These are phyloP conservation scores for Papilionanthe hybrid DNA, from an alignment of 116 monocot genomes.

Conservation along the genomic window DNA sequence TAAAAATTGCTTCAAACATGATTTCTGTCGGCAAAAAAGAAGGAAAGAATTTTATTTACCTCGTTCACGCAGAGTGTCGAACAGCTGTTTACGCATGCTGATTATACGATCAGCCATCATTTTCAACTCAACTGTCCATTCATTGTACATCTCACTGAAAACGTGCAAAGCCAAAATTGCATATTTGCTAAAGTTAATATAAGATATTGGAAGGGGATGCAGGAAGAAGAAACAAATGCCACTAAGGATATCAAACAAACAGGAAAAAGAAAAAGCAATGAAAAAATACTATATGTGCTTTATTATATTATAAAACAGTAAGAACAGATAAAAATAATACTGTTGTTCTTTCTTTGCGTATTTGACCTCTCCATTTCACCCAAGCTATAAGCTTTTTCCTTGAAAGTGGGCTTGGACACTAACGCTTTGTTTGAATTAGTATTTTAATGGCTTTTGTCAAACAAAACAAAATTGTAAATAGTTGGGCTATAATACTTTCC, in stretches of 20 bases:
- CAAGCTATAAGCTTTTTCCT: not conserved
- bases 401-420: not conserved
- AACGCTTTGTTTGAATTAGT: too few species aligned
- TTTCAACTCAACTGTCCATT: constrained; percentile 95
- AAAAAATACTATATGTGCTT: not conserved
- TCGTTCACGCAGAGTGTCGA: constrained; percentile 67
- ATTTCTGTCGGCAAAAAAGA: not conserved
- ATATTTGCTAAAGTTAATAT: not conserved
- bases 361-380: not conserved
- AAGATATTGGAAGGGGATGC: not conserved
- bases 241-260: not conserved
- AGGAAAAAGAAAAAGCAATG: not conserved
- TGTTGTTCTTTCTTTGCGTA: not conserved
- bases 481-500: too few species aligned
- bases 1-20: not conserved
- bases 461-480: too few species aligned
- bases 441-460: too few species aligned
- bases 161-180: constrained; percentile 1
- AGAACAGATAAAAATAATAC: not conserved
- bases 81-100: constrained; percentile 84
- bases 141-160: constrained; percentile 60
- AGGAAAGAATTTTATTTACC: constrained; percentile 35
- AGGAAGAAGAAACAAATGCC: not conserved
- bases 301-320: not conserved
- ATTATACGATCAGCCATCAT: constrained; percentile 97